Percentiles rank a stretch among this genome's conserved stretches.
Conservation (phyloP, 2,329 filamentous ascomycete genomes). For the Reticulascus tulasneorum region DNA sequence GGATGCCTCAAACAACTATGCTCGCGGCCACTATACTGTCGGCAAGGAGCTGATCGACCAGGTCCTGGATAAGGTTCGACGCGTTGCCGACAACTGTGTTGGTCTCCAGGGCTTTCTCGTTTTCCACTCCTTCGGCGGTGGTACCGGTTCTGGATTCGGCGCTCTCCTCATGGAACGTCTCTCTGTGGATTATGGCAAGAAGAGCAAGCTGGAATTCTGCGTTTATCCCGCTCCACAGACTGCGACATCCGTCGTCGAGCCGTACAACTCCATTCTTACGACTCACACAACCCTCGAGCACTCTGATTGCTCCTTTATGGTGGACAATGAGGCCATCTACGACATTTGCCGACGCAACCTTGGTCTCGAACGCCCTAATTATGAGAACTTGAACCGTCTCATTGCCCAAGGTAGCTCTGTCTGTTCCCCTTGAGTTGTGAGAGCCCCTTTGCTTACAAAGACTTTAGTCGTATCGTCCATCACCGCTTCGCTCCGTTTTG, state of each 20-base stretch:
- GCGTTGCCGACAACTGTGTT: constrained; percentile 95
- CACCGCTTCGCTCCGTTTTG: constrained; percentile 96
- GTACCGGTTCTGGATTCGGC: constrained; percentile 97
- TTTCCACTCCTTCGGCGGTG: constrained; percentile 99
- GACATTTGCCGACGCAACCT: constrained; percentile 98
- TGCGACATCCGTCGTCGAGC: constrained; percentile 95
- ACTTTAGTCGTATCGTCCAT: constrained; percentile 88
- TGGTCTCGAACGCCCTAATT: constrained; percentile 94
- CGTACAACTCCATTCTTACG: constrained; percentile 99
- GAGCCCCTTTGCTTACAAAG: constrained; percentile 18
- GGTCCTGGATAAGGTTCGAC: constrained; percentile 95
- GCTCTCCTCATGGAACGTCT: constrained; percentile 98
- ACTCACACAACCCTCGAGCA: constrained; percentile 99
- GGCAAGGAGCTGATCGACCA: constrained; percentile 99
- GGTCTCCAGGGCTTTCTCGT: constrained; percentile 98
- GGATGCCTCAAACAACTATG: constrained; percentile 99
- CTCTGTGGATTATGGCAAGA: constrained; percentile 99
- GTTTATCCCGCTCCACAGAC: constrained; percentile 98
- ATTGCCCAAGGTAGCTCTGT: constrained; percentile 77
- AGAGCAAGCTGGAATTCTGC: constrained; percentile 99
- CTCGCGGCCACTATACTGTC: constrained; percentile 98
- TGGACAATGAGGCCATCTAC: constrained; percentile 99
- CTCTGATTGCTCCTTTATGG: constrained; percentile 99
- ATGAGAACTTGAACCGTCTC: constrained; percentile 97
- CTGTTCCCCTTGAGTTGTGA: not conserved